A percentile compares a stretch with the other conserved stretches of the same genome.
These are phyloP conservation scores for Tulasnella sp. DNA, from an alignment of 768 basidiomycete genomes.

Conservation along the genomic window DNA sequence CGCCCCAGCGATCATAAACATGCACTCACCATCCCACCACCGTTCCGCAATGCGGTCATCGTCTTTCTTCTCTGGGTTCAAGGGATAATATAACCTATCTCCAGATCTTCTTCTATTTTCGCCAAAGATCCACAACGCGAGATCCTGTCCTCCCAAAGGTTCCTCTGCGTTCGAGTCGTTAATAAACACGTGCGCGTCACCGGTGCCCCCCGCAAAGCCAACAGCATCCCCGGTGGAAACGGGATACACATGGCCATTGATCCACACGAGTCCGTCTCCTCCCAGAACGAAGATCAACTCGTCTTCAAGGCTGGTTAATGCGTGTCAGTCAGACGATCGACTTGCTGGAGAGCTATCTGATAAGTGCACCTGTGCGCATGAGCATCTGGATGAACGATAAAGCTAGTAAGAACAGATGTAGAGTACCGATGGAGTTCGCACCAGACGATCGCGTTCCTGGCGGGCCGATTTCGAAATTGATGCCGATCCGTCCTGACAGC, in stretches of 20 bases:
- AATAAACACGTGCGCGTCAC: conserved; percentile 20
- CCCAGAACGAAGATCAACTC: conserved; percentile 19
- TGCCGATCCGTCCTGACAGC: conserved; percentile 18
- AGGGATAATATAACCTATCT: conserved; percentile 19
- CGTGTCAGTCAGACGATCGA: too few relatives aligned
- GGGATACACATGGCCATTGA: conserved; percentile 18
- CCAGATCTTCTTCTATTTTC: conserved; percentile 18
- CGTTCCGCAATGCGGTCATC: conserved; percentile 1
- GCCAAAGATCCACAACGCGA: conserved; percentile 20
- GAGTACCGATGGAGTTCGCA: background rate
- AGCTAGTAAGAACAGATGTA: background rate
- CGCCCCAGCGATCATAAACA: too few relatives aligned
- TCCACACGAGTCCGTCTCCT: conserved; percentile 19
- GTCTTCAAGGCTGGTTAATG: conserved; percentile 19
- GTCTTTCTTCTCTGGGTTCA: conserved; percentile 7
- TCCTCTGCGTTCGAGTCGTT: conserved; percentile 20
- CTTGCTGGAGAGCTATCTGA: too few relatives aligned
- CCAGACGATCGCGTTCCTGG: conserved; percentile 20
- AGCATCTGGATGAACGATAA: background rate
- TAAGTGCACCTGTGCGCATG: conserved; percentile 14
- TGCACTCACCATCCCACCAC: conserved; percentile 20
- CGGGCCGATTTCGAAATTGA: conserved; percentile 19
- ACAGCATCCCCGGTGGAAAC: conserved; percentile 18
- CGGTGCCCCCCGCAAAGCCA: conserved; percentile 20
- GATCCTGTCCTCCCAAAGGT: conserved; percentile 13